Base-by-base conservation (phyloP, 768 basidiomycete genomes). In the Boletus sensibilis region DNA sequence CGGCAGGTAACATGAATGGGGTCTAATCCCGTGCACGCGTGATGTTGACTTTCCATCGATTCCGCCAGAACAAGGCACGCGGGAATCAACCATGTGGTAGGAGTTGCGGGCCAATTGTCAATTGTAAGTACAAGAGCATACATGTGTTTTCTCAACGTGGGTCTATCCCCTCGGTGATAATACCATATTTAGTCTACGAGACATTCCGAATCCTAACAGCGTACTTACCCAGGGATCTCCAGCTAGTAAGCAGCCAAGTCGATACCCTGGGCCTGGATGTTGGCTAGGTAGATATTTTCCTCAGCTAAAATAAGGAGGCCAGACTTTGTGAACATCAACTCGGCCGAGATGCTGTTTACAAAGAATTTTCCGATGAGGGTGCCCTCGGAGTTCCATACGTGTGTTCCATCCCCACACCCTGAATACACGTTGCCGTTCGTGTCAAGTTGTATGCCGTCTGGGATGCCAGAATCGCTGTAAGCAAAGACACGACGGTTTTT, bases 401-500 rank as follows among this genome's bases (percentile, higher is more conserved):
- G 82, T 1, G 83, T 79, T 37, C 87, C 88, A 56, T 90, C 88
- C 14, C 82, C 86, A 53, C 81, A 82, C 2, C 83, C 85, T 1
- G 83, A 74, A 64, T 84, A 90, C 0, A 91, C 80, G 61, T 90
- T 89, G 0, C 86, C 87, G 0, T 76, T 65, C 5, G 73, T 72
- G 61, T 91, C 88, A 2, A 86, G 74, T 62, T 85, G 82, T 8
- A 89, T 69, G 14, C 88, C 88, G 58, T 90, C 88, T 8, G 87
- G 82, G 29, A 85, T 71, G 3, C 87, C 88, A 20, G 85, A 76
- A 55, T 89, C 88, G n/a, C 74, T 65, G 27, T 29, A 29, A 8
- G 27, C 27, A 29, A 29, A 29, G 27, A 29, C 27, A 29, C 27
- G 27, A 7, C 86, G 79, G 65, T 88, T 84, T 44, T 50, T 68